These are phyloP conservation scores for Gorgonomyces haynaldii DNA, from an alignment of 192 early-diverging fungal species.

Conservation along the genomic window DNA sequence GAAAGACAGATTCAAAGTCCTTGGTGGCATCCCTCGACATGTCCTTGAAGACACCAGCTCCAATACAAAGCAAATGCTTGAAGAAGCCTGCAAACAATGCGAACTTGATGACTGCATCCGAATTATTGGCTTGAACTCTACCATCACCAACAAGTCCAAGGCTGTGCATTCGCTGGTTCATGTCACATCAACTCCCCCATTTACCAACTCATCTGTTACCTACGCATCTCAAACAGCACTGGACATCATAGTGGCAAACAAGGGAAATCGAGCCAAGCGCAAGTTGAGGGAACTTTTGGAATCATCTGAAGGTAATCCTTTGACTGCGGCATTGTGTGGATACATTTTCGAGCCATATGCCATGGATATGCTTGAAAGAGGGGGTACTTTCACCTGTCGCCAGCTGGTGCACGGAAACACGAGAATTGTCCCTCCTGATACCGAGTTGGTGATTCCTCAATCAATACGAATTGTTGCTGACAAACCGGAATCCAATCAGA, in stretches of 20 bases:
- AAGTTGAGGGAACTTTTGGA: conserved; percentile 8
- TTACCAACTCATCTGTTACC: conserved; percentile 9
- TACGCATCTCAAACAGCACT: conserved; percentile 10
- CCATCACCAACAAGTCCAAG: conserved; percentile 9
- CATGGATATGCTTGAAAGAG: conserved; percentile 9
- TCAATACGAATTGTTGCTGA: conserved; percentile 8
- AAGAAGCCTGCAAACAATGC: conserved; percentile 10
- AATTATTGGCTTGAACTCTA: conserved; percentile 7
- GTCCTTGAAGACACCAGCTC: conserved; percentile 8
- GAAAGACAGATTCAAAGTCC: conserved; percentile 6
- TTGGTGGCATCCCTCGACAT: conserved; percentile 9
- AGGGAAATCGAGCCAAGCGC: conserved; percentile 4
- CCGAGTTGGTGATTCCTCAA: conserved; percentile 2
- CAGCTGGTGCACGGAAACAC: conserved; percentile 12
- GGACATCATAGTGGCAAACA: conserved; percentile 9
- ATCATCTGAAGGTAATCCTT: conserved; percentile 10
- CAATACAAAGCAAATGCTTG: background rate
- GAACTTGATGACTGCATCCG: conserved; percentile 10
- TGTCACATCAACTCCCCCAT: conserved; percentile 9
- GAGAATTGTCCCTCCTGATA: background rate
- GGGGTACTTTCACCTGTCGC: conserved; percentile 8
- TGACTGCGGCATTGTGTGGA: conserved; percentile 10
- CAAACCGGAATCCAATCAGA: background rate
- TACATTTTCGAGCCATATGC: conserved; percentile 14
- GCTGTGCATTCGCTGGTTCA: conserved; percentile 11